These are phyloP conservation scores for Dipodascus albidus DNA, from an alignment of 805 yeast species.

Conservation along the genomic window DNA sequence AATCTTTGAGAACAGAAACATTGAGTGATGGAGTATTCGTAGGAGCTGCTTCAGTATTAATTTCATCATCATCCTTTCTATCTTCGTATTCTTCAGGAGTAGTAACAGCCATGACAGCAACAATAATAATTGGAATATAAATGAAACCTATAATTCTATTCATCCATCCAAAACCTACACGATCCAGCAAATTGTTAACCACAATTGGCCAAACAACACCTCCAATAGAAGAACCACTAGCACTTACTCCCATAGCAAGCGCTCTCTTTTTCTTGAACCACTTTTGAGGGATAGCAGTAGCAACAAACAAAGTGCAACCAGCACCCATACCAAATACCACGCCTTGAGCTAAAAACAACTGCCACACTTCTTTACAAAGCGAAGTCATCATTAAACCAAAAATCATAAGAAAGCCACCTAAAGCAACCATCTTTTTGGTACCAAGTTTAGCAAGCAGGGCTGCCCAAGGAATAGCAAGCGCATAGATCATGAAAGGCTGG, in stretches of 20 bases:
- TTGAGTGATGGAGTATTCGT: constrained; percentile 5
- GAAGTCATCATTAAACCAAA: constrained; percentile 37
- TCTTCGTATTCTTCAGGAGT: no score
- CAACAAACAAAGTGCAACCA: constrained; percentile 33
- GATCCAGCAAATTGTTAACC: constrained; percentile 29
- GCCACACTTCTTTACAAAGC: constrained; percentile 37
- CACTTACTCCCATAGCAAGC: constrained; percentile 37
- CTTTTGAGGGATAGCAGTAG: constrained; percentile 33
- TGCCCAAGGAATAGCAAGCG: constrained; percentile 28
- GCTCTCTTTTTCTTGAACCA: constrained; percentile 38
- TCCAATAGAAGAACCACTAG: constrained; percentile 40
- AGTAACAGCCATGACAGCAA: constrained; percentile 5
- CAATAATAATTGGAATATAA: constrained; percentile 10
- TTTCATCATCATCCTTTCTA: background rate
- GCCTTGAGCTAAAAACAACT: constrained; percentile 42
- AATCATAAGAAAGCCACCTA: constrained; percentile 36
- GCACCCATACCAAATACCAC: constrained; percentile 38
- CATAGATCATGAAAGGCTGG: constrained; percentile 34
- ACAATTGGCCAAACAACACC: constrained; percentile 39
- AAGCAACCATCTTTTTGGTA: constrained; percentile 24
- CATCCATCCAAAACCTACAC: constrained; percentile 44
- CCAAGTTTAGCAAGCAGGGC: constrained; percentile 35
- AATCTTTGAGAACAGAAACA: constrained; percentile 18
- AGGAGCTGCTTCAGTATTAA: background rate
- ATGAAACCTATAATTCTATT: constrained; percentile 38